Evolutionary conservation across 2,329 filamentous ascomycete genomes (phyloP), one percentile per base, ranked within the genome.

Genomic region (Domatiomyces catenatus): DNA sequence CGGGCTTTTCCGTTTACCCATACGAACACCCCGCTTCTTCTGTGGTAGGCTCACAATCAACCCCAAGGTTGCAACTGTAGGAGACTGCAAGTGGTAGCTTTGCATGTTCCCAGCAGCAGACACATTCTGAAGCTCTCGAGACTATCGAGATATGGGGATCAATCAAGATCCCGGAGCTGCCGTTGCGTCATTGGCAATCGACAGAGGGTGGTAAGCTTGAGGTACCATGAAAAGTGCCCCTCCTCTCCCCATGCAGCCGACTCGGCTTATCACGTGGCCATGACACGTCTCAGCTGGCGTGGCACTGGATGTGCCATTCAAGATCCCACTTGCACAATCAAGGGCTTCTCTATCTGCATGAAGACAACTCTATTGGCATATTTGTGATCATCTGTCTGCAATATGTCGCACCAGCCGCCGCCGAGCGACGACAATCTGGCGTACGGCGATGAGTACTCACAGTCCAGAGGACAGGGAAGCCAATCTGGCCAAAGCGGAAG

Each of bases 401-500:
- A 47, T 20, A 57, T 57, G 55, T 56, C 55, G 24, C 51, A 53
- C 49, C 47, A 48, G 10, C 52, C 48, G 39, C 49, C 50, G 17
- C 51, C 22, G 12, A 59, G 64, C 47, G 71, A 77, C 56, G 72
- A 78, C 57, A 67, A 69, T 54, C 60, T 79, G 60, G 75, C 75
- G 50, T 79, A 79, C 60, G 75, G 75, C 54, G 69, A 74, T 36
- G 75, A 74, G 57, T 65, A 71, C 51, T 62, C 59, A 28, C 60
- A 66, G 17, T 60, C 54, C 22, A 52, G 60, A 44, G 60, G 61
- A 59, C 8, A 39, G 3, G 32, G 10, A 15, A 39, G 32, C 15
- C 32, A 39, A 39, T 52, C 59, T 56, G 54, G 63, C 60, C 48
- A 63, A 43, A 69, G 70, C 44, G 69, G 74, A 44, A 67, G 74